These are phyloP conservation scores for Penicillium sp. DNA, from an alignment of 2,329 filamentous ascomycete genomes.

Conservation along the genomic window DNA sequence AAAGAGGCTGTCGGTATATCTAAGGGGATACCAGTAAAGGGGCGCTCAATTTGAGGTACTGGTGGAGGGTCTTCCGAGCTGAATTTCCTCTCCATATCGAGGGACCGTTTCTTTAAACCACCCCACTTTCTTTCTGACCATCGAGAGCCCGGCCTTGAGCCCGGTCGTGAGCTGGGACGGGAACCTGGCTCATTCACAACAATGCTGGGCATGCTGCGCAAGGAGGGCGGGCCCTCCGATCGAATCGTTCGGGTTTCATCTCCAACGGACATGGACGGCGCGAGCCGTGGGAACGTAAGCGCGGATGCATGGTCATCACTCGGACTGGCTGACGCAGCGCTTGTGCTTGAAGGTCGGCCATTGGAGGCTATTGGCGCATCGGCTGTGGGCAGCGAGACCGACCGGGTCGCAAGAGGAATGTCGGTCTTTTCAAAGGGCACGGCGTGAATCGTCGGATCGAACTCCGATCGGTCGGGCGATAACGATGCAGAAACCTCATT, in stretches of 20 bases:
- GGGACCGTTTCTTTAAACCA: conserved; percentile 34
- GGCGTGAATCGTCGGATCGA: conserved; percentile 24
- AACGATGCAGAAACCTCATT: conserved; percentile 30
- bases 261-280: conserved; percentile 10
- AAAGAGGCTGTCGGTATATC: conserved; percentile 55
- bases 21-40: conserved; percentile 52
- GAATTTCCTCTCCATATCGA: conserved; percentile 31
- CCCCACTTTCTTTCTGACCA: conserved; percentile 46
- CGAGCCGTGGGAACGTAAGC: conserved; percentile 12
- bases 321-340: conserved; percentile 19
- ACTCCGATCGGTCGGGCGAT: conserved; percentile 25
- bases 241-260: conserved; percentile 16
- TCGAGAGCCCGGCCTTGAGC: conserved; percentile 41
- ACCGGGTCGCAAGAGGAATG: conserved; percentile 25
- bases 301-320: conserved; percentile 16
- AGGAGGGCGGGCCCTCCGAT: conserved; percentile 27
- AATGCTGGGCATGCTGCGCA: conserved; percentile 42
- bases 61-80: conserved; percentile 32
- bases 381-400: conserved; percentile 27
- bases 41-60: conserved; percentile 31
- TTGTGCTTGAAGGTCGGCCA: conserved; percentile 25
- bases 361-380: conserved; percentile 25
- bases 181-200: conserved; percentile 35
- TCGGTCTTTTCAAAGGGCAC: conserved; percentile 28
- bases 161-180: conserved; percentile 28